A percentile compares a stretch with the other conserved stretches of the same genome.
phyloP scores from a whole-genome alignment of 2,329 filamentous ascomycete species.

The Monilinia laxa region DNA sequence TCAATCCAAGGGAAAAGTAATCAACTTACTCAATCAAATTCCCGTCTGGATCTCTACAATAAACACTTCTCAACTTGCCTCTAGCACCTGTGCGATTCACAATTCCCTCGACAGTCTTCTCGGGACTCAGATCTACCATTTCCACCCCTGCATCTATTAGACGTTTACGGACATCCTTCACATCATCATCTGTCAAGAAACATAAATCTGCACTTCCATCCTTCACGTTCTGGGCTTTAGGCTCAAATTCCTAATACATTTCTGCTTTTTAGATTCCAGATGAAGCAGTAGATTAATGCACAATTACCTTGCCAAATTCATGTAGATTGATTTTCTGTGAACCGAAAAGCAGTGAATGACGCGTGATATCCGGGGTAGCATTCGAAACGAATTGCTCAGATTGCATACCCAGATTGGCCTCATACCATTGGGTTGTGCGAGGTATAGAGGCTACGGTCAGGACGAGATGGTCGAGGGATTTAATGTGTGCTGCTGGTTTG shows the following conservation, averaged over 20 bases:
- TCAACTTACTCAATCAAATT: conserved; percentile 57
- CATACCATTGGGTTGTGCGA: conserved; percentile 55
- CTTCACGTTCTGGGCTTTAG: conserved; percentile 54
- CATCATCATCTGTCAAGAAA: conserved; percentile 54
- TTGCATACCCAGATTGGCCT: conserved; percentile 56
- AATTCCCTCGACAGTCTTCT: conserved; percentile 47
- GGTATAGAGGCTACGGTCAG: conserved; percentile 55
- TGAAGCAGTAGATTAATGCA: background rate
- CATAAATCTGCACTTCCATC: conserved; percentile 60
- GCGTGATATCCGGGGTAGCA: conserved; percentile 41
- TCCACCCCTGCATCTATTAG: conserved; percentile 48
- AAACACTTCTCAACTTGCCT: conserved; percentile 56
- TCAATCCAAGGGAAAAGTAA: background rate
- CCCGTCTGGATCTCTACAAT: conserved; percentile 60
- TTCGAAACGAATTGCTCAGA: conserved; percentile 51
- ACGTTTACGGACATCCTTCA: conserved; percentile 47
- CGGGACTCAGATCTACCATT: conserved; percentile 42
- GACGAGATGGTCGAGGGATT: conserved; percentile 57
- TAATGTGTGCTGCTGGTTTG: conserved; percentile 30
- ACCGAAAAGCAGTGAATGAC: conserved; percentile 57
- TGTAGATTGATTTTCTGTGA: conserved; percentile 63
- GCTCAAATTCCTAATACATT: conserved; percentile 52
- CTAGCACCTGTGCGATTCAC: conserved; percentile 57
- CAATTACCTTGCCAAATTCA: conserved; percentile 46
- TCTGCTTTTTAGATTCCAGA: background rate